A percentile compares a stretch with the other conserved stretches of the same genome.
phyloP scores from a whole-genome alignment of 2,329 filamentous ascomycete species.

The Scytalidium sp. region DNA sequence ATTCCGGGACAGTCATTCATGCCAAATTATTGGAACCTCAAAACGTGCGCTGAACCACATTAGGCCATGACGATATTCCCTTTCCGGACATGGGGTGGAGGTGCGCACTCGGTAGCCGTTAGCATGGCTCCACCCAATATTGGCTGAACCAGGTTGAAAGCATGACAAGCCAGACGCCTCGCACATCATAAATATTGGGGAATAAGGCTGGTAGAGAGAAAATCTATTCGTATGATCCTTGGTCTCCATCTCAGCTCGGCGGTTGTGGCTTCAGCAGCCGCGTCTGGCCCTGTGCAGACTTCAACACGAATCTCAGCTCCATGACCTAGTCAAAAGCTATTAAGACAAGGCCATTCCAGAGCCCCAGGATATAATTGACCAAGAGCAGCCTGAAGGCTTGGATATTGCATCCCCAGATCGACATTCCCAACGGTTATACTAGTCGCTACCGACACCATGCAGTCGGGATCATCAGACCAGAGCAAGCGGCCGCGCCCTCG shows the following conservation, averaged over 20 bases:
- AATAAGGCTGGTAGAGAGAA: neutral
- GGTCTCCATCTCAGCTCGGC: neutral
- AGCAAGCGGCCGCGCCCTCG: slow-evolving; percentile 12
- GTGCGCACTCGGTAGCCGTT: neutral
- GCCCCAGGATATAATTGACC: neutral
- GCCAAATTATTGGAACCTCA: neutral
- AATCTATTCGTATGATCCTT: neutral
- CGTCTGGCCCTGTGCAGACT: neutral
- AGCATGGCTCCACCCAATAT: neutral
- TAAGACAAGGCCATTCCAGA: neutral
- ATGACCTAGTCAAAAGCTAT: neutral
- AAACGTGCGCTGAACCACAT: neutral
- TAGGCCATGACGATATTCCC: neutral
- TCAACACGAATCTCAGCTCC: neutral
- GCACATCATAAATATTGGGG: neutral
- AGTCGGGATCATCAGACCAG: slow-evolving; percentile 9
- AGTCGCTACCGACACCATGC: slow-evolving; percentile 15
- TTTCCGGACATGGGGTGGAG: neutral
- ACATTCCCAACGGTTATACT: neutral
- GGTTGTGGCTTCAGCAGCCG: neutral
- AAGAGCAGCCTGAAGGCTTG: neutral
- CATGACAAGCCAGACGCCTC: neutral
- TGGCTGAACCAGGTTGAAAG: neutral
- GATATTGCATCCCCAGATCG: neutral
- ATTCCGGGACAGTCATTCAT: neutral